phyloP scores from a whole-genome alignment of 2,329 filamentous ascomycete genomes.

The Trichophyton rubrum region DNA sequence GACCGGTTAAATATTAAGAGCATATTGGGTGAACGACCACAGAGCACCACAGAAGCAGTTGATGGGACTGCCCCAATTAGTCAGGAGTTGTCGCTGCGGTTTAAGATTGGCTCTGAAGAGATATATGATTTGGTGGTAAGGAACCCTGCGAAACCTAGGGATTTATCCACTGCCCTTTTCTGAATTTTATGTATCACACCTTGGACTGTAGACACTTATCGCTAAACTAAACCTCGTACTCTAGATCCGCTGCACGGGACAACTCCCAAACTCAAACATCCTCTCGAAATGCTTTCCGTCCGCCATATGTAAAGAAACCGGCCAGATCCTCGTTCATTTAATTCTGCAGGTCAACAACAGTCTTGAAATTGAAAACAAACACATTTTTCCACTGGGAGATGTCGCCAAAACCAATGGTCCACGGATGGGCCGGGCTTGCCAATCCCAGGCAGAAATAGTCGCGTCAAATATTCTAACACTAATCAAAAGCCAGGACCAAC shows the following conservation, averaged over 20 bases:
- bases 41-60: background rate
- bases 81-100: background rate
- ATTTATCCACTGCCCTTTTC: background rate
- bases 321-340: too few relatives aligned
- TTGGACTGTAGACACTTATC: background rate
- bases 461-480: too few relatives aligned
- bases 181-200: background rate
- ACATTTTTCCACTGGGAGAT: too few relatives aligned
- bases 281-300: too few relatives aligned
- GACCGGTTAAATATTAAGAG: background rate
- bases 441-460: too few relatives aligned
- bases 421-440: too few relatives aligned
- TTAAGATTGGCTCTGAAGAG: slow-evolving; percentile 10
- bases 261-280: too few relatives aligned
- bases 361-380: too few relatives aligned
- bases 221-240: background rate
- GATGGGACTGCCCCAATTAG: background rate
- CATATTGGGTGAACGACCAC: background rate
- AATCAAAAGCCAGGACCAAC: too few relatives aligned
- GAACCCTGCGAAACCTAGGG: background rate
- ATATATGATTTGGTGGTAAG: slow-evolving; percentile 10
- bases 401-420: too few relatives aligned
- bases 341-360: too few relatives aligned
- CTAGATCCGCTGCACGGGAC: background rate
- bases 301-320: too few relatives aligned